Percentiles rank a stretch among this genome's conserved stretches.
phyloP scores from a whole-genome alignment of 139 green algal genomes.

The Ulvella scutata region DNA sequence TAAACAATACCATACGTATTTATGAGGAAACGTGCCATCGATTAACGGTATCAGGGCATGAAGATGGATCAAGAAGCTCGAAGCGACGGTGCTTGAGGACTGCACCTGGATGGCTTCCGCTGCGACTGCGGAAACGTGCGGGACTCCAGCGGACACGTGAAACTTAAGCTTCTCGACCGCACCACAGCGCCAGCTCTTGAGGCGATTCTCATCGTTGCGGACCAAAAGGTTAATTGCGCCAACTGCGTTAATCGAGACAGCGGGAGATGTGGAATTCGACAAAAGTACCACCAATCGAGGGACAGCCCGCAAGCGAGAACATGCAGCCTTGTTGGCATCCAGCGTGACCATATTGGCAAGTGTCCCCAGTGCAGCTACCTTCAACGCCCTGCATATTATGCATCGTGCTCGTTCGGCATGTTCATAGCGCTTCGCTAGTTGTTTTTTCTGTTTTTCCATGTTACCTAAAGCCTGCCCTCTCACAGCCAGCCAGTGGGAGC shows the following conservation, averaged over 20 bases:
- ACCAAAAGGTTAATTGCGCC: not conserved
- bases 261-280: not conserved
- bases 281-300: not conserved
- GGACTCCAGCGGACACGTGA: not conserved
- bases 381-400: not conserved
- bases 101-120: not conserved
- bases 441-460: not conserved
- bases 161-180: not conserved
- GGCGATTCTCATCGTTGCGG: not conserved
- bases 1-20: not conserved
- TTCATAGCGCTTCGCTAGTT: not conserved
- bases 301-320: not conserved
- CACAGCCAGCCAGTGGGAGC: too few relatives aligned
- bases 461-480: not conserved
- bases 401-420: not conserved
- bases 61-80: not conserved
- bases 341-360: not conserved
- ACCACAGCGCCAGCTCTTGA: not conserved
- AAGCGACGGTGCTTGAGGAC: too few relatives aligned
- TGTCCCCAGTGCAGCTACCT: not conserved
- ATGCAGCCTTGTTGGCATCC: not conserved
- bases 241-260: not conserved
- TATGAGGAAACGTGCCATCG: too few relatives aligned
- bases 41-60: too few relatives aligned
- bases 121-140: not conserved